Evolutionary conservation across 352 stramenopile genomes (phyloP).

Genomic region (Phytophthora parvispora): DNA sequence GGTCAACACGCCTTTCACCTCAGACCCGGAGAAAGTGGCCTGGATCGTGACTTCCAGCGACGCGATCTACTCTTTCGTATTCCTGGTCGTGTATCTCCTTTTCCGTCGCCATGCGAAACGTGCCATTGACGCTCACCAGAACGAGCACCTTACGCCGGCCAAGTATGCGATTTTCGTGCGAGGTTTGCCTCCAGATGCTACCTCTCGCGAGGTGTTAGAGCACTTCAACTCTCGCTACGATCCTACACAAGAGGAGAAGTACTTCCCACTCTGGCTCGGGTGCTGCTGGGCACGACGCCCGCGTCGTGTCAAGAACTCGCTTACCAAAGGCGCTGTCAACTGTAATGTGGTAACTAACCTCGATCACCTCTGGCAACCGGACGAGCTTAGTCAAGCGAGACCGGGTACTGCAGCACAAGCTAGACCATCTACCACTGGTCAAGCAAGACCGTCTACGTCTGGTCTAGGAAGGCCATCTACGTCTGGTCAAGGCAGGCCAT

Average conservation of each 20-base stretch:
- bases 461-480: not conserved
- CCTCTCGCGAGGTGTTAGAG: conserved; percentile 65
- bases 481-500: not conserved
- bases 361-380: conserved; percentile 60
- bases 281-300: conserved; percentile 67
- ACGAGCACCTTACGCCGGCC: conserved; percentile 81
- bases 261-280: conserved; percentile 68
- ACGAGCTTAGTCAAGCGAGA: conserved; percentile 6
- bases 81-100: conserved; percentile 72
- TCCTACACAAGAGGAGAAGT: conserved; percentile 70
- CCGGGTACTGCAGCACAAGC: conserved; percentile 5
- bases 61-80: conserved; percentile 71
- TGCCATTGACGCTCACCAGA: conserved; percentile 73
- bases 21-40: conserved; percentile 56
- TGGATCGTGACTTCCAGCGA: conserved; percentile 84
- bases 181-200: conserved; percentile 76
- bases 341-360: conserved; percentile 67
- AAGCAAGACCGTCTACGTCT: not conserved
- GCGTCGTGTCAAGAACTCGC: conserved; percentile 58
- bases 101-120: conserved; percentile 53
- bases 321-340: conserved; percentile 53
- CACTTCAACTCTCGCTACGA: conserved; percentile 87
- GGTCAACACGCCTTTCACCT: conserved; percentile 79
- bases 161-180: conserved; percentile 88
- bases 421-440: not conserved